Evolutionary conservation across 2,329 filamentous ascomycete species (phyloP), one percentile per base, ranked within the genome.

Genomic region (Xylariaceae sp.): DNA sequence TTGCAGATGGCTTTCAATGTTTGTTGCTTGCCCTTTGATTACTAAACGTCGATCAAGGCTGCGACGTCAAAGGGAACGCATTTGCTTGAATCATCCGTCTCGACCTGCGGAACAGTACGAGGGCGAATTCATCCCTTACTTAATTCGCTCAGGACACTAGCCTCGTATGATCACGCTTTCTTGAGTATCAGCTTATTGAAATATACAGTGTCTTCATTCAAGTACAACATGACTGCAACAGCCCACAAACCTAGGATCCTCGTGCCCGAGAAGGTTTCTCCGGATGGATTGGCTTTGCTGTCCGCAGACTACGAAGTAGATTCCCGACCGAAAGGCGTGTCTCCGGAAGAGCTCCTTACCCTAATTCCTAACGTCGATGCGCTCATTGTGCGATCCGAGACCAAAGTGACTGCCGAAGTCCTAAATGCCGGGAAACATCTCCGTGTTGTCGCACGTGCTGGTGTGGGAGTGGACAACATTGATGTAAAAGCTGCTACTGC

Each of bases 381-480:
- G 17, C 76, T 92, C 45, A 87, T 92, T 52, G 83, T 92, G 38
- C 83, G 88, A 2, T 91, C 87, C 35, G 88, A 90, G 69, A 92
- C 88, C 1, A 87, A 90, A 62, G 87, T 92, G 52, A 91, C 85
- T 0, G 77, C 85, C 0, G 71, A 77, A 2, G 75, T 92, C 1
- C 75, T 92, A 11, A 18, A 30, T 3, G 69, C 73, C 11, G 87
- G 81, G 10, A 80, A 75, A 58, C 86, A 82, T 51, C 75, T 92
- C 45, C 85, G 86, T 57, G 88, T 92, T 9, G 87, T 94, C 18
- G 89, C 87, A 2, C 77, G 89, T 53, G 89, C 89, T 11, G 89
- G 89, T 11, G 89, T 92, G 1, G 89, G 87, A 31, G 87, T 92
- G 19, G 87, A 92, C 70, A 91, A 92, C 69, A 88, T 94, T 43